These are phyloP conservation scores for Fomitopsis pinicola DNA, from an alignment of 1,284 basidiomycete genomes.

Conservation along the genomic window DNA sequence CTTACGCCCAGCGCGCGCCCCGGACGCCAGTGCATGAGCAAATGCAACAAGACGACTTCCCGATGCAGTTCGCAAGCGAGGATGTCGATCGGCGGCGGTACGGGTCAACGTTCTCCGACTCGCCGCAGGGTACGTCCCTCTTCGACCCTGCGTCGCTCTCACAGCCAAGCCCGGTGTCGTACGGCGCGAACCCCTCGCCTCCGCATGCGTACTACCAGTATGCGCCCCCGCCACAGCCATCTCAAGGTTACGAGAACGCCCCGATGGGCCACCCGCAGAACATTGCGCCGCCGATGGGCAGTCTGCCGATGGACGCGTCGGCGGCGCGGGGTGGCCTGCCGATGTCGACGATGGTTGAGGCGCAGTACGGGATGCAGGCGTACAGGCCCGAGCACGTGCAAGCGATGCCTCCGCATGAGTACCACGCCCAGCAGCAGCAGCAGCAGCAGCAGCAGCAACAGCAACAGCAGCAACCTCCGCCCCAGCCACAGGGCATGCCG, in stretches of 20 bases:
- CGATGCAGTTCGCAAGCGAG: conserved; percentile 19
- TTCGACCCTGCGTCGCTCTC: conserved; percentile 15
- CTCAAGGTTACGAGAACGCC: conserved; percentile 11
- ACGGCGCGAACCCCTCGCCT: conserved; percentile 13
- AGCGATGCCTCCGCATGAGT: not conserved
- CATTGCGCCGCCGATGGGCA: conserved; percentile 11
- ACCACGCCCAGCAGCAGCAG: not conserved
- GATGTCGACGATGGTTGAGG: not conserved
- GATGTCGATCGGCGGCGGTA: conserved; percentile 18
- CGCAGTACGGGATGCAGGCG: not conserved
- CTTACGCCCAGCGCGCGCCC: conserved; percentile 9
- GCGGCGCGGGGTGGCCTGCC: not conserved
- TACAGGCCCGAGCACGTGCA: not conserved
- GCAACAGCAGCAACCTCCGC: not conserved
- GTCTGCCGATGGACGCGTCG: conserved; percentile 3
- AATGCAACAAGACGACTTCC: conserved; percentile 16
- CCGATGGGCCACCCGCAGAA: conserved; percentile 7
- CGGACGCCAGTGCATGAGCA: conserved; percentile 5
- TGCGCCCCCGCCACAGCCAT: conserved; percentile 7
- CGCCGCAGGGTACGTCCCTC: conserved; percentile 14
- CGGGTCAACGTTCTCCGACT: conserved; percentile 17
- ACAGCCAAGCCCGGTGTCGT: conserved; percentile 14
- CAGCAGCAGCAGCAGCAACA: too few relatives aligned
- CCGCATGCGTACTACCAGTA: conserved; percentile 17
- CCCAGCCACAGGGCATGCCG: not conserved